A percentile compares a stretch with the other conserved stretches of the same genome.
Conservation (phyloP, 2,329 filamentous ascomycete genomes). For the Annulohypoxylon truncatum region DNA sequence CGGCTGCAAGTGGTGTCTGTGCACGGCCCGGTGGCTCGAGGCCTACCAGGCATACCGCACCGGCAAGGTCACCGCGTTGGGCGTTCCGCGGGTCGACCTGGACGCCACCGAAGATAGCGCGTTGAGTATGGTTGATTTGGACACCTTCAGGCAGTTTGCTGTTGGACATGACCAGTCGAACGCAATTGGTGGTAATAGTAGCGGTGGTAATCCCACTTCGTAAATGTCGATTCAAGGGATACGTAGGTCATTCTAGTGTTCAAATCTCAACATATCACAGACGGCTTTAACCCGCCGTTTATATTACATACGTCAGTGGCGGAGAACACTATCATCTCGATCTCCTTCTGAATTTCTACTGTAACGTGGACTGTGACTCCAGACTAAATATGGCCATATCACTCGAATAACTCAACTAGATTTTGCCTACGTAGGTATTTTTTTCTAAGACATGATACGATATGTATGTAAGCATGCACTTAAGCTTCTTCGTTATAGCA, state of each 20-base stretch:
- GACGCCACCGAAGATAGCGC: conserved; percentile 65
- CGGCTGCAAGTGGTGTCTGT: conserved; percentile 73
- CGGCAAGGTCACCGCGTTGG: conserved; percentile 50
- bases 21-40: conserved; percentile 69
- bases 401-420: not conserved
- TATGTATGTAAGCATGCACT: not conserved
- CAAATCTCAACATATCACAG: not conserved
- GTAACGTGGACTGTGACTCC: not conserved
- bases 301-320: not conserved
- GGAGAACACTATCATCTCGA: not conserved
- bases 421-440: not conserved
- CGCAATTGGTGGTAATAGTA: conserved; percentile 7
- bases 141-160: conserved; percentile 63
- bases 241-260: not conserved
- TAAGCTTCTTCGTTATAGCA: not conserved
- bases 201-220: conserved; percentile 11
- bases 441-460: not conserved
- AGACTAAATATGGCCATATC: not conserved
- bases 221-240: not conserved
- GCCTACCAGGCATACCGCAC: conserved; percentile 65
- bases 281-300: not conserved
- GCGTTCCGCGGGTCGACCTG: conserved; percentile 57
- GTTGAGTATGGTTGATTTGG: conserved; percentile 58
- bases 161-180: conserved; percentile 40
- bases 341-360: not conserved